These are phyloP conservation scores for Suillus luteus DNA, from an alignment of 768 basidiomycete genomes.

Conservation along the genomic window DNA sequence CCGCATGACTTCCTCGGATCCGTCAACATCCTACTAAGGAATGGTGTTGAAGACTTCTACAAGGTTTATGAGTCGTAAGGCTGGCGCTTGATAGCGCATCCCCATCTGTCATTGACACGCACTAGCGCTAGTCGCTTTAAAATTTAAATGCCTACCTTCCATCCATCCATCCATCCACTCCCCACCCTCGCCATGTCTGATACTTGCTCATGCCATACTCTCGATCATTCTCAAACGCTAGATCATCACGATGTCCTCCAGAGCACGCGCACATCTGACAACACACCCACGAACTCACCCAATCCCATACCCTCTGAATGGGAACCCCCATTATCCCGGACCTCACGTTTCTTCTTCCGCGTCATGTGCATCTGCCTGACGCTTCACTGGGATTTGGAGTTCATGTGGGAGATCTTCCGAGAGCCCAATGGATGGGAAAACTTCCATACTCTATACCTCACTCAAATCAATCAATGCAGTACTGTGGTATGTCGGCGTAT, in stretches of 20 bases:
- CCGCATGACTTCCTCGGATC: neutral
- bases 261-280: neutral
- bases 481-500: neutral
- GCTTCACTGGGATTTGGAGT: neutral
- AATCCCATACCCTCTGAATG: neutral
- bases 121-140: neutral
- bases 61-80: neutral
- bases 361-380: neutral
- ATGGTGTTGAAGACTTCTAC: neutral
- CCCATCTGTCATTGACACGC: neutral
- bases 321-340: neutral
- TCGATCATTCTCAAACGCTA: neutral
- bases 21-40: neutral
- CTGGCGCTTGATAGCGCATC: neutral
- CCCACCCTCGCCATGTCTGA: neutral
- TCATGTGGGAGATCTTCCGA: slow-evolving; percentile 6
- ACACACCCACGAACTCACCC: neutral
- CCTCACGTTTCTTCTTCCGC: slow-evolving; percentile 1
- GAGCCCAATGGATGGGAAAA: slow-evolving; percentile 2
- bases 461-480: neutral
- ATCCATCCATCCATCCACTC: neutral
- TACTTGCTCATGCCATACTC: neutral
- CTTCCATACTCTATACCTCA: neutral
- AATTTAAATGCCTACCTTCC: neutral
- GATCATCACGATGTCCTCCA: neutral